Base-by-base conservation (phyloP, 2,329 filamentous ascomycete genomes). In the Huntiella abstrusa region DNA sequence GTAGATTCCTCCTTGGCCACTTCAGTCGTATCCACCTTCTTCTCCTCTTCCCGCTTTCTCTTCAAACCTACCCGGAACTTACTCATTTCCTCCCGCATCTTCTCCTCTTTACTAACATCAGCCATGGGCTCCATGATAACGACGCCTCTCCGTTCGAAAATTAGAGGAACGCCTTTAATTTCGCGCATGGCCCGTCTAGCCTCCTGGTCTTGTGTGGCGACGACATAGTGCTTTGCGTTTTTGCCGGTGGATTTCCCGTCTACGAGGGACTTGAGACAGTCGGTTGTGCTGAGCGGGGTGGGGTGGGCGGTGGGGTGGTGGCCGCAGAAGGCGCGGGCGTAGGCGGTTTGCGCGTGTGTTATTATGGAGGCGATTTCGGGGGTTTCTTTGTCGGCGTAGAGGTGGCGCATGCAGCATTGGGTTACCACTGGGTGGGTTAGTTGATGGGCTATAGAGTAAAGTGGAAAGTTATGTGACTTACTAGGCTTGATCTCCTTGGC, bases 161-260 rank as follows among this genome's bases (percentile, higher is more conserved):
- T 73, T 51, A 88, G 59, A 15, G 83, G 83, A 42, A 84, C 79
- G 15, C 81, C 83, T 17, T 73, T 69, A 15, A 87, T 69, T n/a
- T 61, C 62, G 43, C 82, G 70, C 64, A 88, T 68, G 53, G 66
- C 64, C 41, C 69, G 67, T 53, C 83, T 65, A 40, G 83, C 68
- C 37, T 75, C 71, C 17, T 67, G 60, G 52, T 80, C 78, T 60
- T 88, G 83, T 51, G 73, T 80, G 6, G 83, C 83, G 15, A 88
- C 77, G 10, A 85, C 73, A 57, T 88, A 88, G 49, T 80, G 71
- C 57, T 86, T 75, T 63, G 84, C 85, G 59, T 91, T 91, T 49
- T 71, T 71, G 35, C 73, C 70, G 51, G 66, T 75, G 43, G 64
- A 67, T 59, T 91, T 91, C 10, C 83, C 75, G 56, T 87, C 87